Conservation (phyloP, 1,139 yeast species). For the Yamadazyma aaseri region DNA sequence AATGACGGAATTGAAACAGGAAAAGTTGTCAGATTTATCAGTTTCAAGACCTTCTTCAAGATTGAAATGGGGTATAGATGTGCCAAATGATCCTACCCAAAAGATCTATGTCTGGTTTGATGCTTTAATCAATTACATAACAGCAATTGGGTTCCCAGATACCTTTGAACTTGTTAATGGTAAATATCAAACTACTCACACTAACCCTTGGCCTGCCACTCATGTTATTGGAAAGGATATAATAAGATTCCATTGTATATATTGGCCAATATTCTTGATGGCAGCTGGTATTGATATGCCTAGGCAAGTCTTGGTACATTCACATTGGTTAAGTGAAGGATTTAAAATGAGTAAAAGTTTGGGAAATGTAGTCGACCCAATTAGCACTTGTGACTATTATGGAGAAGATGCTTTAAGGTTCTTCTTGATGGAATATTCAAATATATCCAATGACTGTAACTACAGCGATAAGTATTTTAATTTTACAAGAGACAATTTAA, state of each 20-base stretch:
- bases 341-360: slow-evolving; percentile 89
- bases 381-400: slow-evolving; percentile 54
- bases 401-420: slow-evolving; percentile 77
- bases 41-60: slow-evolving; percentile 80
- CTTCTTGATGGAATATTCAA: slow-evolving; percentile 75
- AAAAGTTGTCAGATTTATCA: slow-evolving; percentile 63
- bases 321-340: slow-evolving; percentile 93
- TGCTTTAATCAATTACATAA: slow-evolving; percentile 82
- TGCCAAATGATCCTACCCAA: slow-evolving; percentile 77
- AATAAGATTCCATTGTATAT: slow-evolving; percentile 79
- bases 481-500: slow-evolving; percentile 60
- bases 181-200: not conserved
- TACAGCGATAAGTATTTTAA: slow-evolving; percentile 62
- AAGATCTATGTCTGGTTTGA: slow-evolving; percentile 96
- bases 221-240: slow-evolving; percentile 94
- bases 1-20: slow-evolving; percentile 53
- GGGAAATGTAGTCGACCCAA: slow-evolving; percentile 96
- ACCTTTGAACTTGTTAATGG: slow-evolving; percentile 6
- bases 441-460: slow-evolving; percentile 74
- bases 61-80: slow-evolving; percentile 86
- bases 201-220: slow-evolving; percentile 56
- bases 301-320: slow-evolving; percentile 76
- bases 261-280: slow-evolving; percentile 91
- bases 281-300: slow-evolving; percentile 80
- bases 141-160: slow-evolving; percentile 66